These are phyloP conservation scores for Citrullus mucosospermus DNA, from an alignment of 306 rosid genomes.

Conservation along the genomic window DNA sequence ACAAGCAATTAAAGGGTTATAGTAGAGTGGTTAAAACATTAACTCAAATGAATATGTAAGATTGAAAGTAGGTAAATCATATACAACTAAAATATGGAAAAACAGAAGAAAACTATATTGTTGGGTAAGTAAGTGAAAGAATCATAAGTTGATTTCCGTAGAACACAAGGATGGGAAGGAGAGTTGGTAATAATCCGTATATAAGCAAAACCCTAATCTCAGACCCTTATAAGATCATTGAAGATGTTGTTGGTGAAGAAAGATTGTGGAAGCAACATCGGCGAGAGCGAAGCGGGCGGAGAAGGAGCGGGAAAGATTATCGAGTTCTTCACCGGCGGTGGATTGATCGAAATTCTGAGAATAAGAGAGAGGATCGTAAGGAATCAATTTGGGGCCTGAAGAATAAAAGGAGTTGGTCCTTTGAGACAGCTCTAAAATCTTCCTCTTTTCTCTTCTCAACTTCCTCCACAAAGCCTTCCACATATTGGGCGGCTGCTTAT, in stretches of 20 bases:
- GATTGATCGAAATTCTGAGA: slow-evolving; percentile 49
- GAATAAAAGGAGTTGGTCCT: background rate
- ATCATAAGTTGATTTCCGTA: too few relatives aligned
- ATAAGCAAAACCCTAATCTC: too few relatives aligned
- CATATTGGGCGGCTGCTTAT: background rate
- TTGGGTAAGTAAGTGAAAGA: too few relatives aligned
- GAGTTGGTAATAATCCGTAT: too few relatives aligned
- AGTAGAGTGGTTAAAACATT: too few relatives aligned
- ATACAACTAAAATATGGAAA: too few relatives aligned
- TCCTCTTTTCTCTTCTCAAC: slow-evolving; percentile 27
- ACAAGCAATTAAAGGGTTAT: too few relatives aligned
- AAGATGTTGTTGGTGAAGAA: background rate
- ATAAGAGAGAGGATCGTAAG: slow-evolving; percentile 42
- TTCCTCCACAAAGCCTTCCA: slow-evolving; percentile 24
- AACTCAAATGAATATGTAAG: too few relatives aligned
- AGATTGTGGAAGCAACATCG: background rate
- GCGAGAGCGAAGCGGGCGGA: slow-evolving; percentile 24
- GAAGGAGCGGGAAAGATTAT: slow-evolving; percentile 37
- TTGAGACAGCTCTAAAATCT: background rate
- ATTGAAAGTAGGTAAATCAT: too few relatives aligned
- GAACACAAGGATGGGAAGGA: too few relatives aligned
- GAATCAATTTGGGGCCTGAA: background rate
- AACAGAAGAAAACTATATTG: too few relatives aligned
- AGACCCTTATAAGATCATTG: background rate
- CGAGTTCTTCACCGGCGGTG: slow-evolving; percentile 10